Percentiles rank a stretch among this genome's conserved stretches.
Conservation (phyloP, 768 basidiomycete genomes). For the Pleurotus citrinopileatus region DNA sequence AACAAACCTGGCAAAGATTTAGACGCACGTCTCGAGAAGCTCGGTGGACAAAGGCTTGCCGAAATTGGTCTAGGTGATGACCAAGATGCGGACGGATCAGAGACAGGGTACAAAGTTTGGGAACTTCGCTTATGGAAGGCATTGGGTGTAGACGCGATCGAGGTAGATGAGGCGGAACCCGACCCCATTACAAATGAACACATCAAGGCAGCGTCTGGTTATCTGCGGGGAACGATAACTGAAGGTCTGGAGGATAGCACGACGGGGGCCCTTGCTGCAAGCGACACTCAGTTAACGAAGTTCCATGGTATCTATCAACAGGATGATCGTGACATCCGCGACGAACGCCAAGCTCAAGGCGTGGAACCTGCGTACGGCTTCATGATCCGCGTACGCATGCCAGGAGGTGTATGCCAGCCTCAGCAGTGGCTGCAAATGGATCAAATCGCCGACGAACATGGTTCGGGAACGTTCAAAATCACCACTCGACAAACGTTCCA, state of each 20-base stretch:
- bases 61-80: slow-evolving; percentile 89
- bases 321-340: slow-evolving; percentile 97
- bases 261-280: slow-evolving; percentile 88
- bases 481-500: slow-evolving; percentile 99
- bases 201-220: slow-evolving; percentile 95
- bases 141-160: slow-evolving; percentile 85
- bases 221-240: slow-evolving; percentile 90
- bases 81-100: slow-evolving; percentile 93
- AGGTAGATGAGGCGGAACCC: slow-evolving; percentile 89
- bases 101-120: slow-evolving; percentile 97
- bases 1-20: slow-evolving; percentile 96
- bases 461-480: slow-evolving; percentile 91
- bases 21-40: slow-evolving; percentile 69
- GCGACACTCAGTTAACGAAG: slow-evolving; percentile 94
- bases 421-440: slow-evolving; percentile 96
- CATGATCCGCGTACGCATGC: slow-evolving; percentile 98
- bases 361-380: slow-evolving; percentile 95
- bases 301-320: slow-evolving; percentile 97
- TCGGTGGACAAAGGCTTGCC: slow-evolving; percentile 77
- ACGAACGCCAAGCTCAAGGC: slow-evolving; percentile 89
- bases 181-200: slow-evolving; percentile 99
- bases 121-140: slow-evolving; percentile 93
- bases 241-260: slow-evolving; percentile 85
- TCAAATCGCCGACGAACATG: slow-evolving; percentile 94
- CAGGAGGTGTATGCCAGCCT: slow-evolving; percentile 91